Evolutionary conservation across 1,139 yeast species (phyloP), one percentile per base, ranked within the genome.

Genomic region (Kurtzmaniella quercitrusa): DNA sequence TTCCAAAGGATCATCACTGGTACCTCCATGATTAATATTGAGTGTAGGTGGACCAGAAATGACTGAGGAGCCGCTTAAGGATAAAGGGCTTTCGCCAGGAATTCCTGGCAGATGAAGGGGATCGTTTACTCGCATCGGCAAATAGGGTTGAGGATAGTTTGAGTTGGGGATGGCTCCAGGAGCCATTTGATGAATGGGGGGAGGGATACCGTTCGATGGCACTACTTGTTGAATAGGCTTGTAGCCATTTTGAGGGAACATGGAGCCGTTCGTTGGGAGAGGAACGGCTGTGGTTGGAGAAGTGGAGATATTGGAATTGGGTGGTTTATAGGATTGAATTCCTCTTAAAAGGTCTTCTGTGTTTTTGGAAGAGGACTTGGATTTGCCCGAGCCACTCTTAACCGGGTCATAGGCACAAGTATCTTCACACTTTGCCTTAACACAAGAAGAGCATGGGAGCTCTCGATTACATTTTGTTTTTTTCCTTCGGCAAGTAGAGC

Each of bases 381-480:
- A n/a, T 30, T 16, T 30, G 34, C 5, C 34, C 18, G 34, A 7
- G 9, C 26, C 7, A 22, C 9, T 7, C 15, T 30, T 30, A 4
- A 16, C 16, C 8, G 34, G 45, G 38, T 52, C 58, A 38, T 55
- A 55, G 14, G 49, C 43, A 38, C 61, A 56, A 12, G 51, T 41
- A 38, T 46, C 46, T 8, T 51, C 54, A 16, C 47, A 44, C 33
- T 54, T 52, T 41, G 55, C 52, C 42, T 54, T 57, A 28, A 57
- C 50, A 47, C 68, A 63, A 2, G 65, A 47, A 38, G 53, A 50
- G 35, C 68, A 63, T 1, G 68, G 68, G 26, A 49, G 43, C 23
- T 52, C 50, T 6, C 63, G 51, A 46, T 63, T 64, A 46, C 68
- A 63, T 38, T 59, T 62, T 46, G 61, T 59, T 49, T 63, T 63